Conservation (phyloP, 129 eudicot species). For the Arctium minus region DNA sequence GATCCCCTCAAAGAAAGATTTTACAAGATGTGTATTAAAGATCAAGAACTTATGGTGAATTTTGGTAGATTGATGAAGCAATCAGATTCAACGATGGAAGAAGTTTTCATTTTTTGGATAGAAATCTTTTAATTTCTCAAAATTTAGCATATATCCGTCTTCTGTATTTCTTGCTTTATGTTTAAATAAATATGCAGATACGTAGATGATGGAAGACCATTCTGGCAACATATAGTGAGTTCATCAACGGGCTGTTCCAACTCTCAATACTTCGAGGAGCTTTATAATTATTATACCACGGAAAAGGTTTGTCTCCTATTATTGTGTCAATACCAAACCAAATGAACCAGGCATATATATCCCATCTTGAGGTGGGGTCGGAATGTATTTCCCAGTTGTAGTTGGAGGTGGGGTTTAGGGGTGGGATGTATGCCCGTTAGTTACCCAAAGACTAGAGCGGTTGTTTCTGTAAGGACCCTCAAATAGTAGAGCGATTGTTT, state of each 20-base stretch:
- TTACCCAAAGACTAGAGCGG: too few species aligned
- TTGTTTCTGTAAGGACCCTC: too few species aligned
- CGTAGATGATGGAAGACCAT: slow-evolving; percentile 94
- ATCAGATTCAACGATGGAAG: not conserved
- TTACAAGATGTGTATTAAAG: not conserved
- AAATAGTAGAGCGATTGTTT: too few species aligned
- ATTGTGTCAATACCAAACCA: not conserved
- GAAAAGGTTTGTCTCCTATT: slow-evolving; percentile 57
- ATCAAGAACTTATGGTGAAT: not conserved
- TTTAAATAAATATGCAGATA: slow-evolving; percentile 46
- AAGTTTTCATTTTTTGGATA: not conserved
- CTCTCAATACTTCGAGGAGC: slow-evolving; percentile 94
- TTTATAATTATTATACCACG: slow-evolving; percentile 87
- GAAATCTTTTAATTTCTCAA: not conserved
- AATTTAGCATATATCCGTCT: not conserved
- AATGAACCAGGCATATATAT: not conserved
- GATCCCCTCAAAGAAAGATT: not conserved
- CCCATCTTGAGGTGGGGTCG: not conserved
- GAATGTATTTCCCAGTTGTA: too few species aligned
- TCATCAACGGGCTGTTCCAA: slow-evolving; percentile 97
- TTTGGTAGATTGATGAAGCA: not conserved
- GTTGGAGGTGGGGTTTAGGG: too few species aligned
- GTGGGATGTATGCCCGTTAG: too few species aligned
- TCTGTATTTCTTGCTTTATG: slow-evolving; percentile 9
- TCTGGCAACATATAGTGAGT: slow-evolving; percentile 97